Conservation (phyloP, 1,284 basidiomycete species). For the Peniophora sp. region DNA sequence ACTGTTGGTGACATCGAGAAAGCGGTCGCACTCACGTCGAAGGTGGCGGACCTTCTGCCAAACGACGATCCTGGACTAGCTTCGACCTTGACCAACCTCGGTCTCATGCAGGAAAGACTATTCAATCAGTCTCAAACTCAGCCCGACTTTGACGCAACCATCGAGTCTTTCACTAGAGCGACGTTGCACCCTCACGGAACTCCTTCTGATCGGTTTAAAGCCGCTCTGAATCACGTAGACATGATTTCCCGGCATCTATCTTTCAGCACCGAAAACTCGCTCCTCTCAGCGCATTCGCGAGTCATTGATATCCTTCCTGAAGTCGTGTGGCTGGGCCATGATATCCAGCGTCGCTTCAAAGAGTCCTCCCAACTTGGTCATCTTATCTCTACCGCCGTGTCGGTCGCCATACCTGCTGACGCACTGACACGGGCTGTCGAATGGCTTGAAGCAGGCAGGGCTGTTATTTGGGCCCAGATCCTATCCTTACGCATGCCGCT, state of each 20-base stretch:
- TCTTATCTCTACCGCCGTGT: neutral
- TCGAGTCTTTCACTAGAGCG: too few species aligned
- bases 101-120: too few species aligned
- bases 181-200: too few species aligned
- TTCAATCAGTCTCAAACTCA: too few species aligned
- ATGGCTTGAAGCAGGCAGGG: neutral
- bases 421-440: neutral
- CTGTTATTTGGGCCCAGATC: neutral
- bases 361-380: neutral
- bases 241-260: neutral
- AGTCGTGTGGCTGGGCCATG: neutral
- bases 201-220: neutral
- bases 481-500: neutral
- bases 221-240: too few species aligned
- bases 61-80: too few species aligned
- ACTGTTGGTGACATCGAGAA: too few species aligned
- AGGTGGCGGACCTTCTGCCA: too few species aligned
- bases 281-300: neutral
- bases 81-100: too few species aligned
- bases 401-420: neutral
- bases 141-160: too few species aligned
- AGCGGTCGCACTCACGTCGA: too few species aligned
- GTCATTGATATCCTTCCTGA: neutral
- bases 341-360: neutral
- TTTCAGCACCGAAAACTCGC: neutral